These are phyloP conservation scores for Geotrichum europaeum DNA, from an alignment of 1,139 yeast genomes.

Conservation along the genomic window DNA sequence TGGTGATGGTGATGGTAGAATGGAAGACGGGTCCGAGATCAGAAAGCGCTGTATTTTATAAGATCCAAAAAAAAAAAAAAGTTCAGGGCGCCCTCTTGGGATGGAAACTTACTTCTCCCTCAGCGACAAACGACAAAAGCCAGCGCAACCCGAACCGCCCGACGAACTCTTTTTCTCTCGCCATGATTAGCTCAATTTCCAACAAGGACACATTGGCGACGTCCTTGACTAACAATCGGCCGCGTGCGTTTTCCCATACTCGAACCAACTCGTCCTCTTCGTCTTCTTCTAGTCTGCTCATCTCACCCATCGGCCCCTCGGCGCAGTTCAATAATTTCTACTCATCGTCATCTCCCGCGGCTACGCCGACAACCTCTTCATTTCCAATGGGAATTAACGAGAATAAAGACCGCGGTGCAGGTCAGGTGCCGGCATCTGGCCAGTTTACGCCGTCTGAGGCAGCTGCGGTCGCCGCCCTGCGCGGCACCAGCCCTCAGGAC, in stretches of 20 bases:
- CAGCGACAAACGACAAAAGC: not conserved
- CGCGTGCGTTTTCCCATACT: constrained; percentile 27
- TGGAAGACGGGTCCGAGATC: not conserved
- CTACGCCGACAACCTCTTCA: not conserved
- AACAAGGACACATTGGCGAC: constrained; percentile 18
- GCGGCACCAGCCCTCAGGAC: constrained; percentile 9
- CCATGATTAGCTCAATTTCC: constrained; percentile 20
- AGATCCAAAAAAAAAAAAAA: not conserved
- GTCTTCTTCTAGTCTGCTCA: constrained; percentile 23
- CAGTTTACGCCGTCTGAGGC: constrained; percentile 22
- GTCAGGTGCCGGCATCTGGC: constrained; percentile 8
- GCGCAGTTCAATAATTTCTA: not conserved
- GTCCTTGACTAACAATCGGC: constrained; percentile 11
- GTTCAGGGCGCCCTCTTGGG: not conserved
- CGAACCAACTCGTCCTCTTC: constrained; percentile 31
- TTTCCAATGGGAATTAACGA: not conserved
- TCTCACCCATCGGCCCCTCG: constrained; percentile 18
- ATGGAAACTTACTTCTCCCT: not conserved
- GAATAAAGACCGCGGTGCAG: not conserved
- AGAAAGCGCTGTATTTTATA: not conserved
- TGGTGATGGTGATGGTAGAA: not conserved
- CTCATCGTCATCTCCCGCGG: not conserved
- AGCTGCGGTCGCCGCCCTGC: constrained; percentile 24
- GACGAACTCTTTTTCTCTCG: not conserved
- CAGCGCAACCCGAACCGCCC: not conserved